These are phyloP conservation scores for Oryza longistaminata DNA, from an alignment of 176 grass and related monocot species.

Conservation along the genomic window DNA sequence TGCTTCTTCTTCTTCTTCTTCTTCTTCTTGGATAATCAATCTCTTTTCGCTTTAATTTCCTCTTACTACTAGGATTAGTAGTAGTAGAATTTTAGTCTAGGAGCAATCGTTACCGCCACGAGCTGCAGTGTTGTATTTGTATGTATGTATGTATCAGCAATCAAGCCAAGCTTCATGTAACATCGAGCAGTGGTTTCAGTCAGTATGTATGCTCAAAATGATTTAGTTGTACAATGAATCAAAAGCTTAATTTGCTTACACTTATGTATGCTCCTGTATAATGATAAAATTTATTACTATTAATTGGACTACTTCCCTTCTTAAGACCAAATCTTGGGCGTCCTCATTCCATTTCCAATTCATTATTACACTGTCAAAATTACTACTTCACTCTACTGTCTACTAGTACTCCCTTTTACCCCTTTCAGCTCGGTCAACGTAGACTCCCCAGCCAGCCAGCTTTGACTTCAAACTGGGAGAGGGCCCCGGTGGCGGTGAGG, in stretches of 20 bases:
- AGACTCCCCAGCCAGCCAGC: not conserved
- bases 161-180: not conserved
- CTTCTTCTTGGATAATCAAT: not conserved
- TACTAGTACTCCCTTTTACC: not conserved
- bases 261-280: not conserved
- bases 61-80: no score
- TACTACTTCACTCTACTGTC: no score
- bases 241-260: not conserved
- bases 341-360: not conserved
- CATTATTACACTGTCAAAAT: not conserved
- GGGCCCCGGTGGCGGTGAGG: no score
- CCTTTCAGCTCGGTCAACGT: not conserved
- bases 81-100: not conserved
- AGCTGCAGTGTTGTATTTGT: not conserved
- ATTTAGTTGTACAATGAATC: not conserved
- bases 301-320: no score
- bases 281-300: no score
- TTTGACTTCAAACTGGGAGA: slow-evolving; percentile 31
- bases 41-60: no score
- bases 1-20: not conserved
- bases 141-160: not conserved
- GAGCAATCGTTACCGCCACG: not conserved
- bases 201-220: no score
- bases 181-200: no score
- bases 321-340: no score